phyloP scores from a whole-genome alignment of 257 asterid species.

The Scutellaria barbata region DNA sequence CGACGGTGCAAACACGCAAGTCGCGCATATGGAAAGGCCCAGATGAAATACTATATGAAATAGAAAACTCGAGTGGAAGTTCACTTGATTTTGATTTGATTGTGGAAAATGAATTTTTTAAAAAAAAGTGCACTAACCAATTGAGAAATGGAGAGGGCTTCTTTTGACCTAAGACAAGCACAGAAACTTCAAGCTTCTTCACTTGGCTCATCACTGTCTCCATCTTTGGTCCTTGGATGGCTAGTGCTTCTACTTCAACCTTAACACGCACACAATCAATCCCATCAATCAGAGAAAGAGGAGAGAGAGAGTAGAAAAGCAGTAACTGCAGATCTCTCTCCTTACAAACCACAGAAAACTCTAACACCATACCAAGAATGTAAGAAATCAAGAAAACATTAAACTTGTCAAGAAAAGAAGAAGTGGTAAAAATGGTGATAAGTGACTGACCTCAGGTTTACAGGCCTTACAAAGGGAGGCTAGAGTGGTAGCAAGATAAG shows the following conservation, averaged over 20 bases:
- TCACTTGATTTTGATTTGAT: too few relatives aligned
- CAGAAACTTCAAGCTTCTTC: slow-evolving; percentile 90
- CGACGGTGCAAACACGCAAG: too few relatives aligned
- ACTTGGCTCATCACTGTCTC: slow-evolving; percentile 85
- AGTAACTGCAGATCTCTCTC: slow-evolving; percentile 21
- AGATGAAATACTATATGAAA: too few relatives aligned
- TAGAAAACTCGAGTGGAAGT: too few relatives aligned
- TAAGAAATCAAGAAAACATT: neutral
- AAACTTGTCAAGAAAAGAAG: neutral
- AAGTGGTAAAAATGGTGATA: neutral
- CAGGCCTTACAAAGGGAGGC: slow-evolving; percentile 82
- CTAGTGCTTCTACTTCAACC: slow-evolving; percentile 80
- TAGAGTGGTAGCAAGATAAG: slow-evolving; percentile 65
- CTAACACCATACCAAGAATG: neutral
- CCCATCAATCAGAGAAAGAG: neutral
- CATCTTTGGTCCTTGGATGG: slow-evolving; percentile 80
- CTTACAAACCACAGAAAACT: neutral
- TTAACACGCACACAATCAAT: slow-evolving; percentile 1
- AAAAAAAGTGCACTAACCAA: slow-evolving; percentile 46
- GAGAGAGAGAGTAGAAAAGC: neutral
- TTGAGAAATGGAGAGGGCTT: slow-evolving; percentile 59
- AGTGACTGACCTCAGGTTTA: slow-evolving; percentile 69
- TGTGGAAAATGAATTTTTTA: too few relatives aligned
- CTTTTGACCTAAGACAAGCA: slow-evolving; percentile 80
- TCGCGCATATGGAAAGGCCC: too few relatives aligned